Percentiles rank a stretch among this genome's conserved stretches.
Conservation (phyloP, 257 asterid genomes). For the Voacanga thouarsii region DNA sequence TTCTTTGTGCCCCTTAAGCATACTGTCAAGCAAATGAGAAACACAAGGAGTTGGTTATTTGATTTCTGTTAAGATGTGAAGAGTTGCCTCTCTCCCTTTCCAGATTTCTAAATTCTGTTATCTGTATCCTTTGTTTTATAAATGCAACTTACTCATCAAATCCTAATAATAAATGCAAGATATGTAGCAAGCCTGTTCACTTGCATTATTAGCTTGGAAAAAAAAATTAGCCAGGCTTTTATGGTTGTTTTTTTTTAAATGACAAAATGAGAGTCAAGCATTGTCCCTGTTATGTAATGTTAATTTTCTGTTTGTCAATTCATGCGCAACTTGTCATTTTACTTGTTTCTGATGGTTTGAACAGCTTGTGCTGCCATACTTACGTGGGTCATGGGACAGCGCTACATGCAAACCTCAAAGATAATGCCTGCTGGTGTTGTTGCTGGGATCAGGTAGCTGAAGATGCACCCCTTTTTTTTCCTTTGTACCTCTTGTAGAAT, state of each 20-base stretch:
- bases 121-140: background rate
- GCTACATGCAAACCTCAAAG: conserved; percentile 73
- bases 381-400: conserved; percentile 78
- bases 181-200: background rate
- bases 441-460: conserved; percentile 82
- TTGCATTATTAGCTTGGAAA: background rate
- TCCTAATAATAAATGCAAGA: background rate
- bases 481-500: background rate
- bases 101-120: background rate
- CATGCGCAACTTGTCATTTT: background rate
- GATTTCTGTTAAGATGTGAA: background rate
- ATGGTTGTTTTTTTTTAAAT: background rate
- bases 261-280: background rate
- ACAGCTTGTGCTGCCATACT: conserved; percentile 69
- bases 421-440: conserved; percentile 96
- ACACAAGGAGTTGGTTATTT: background rate
- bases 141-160: background rate
- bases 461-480: background rate
- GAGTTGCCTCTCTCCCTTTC: background rate
- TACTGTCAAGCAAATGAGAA: background rate
- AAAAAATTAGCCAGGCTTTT: background rate
- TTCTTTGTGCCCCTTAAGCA: background rate
- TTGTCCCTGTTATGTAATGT: background rate
- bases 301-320: background rate
- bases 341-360: conserved; percentile 9